A percentile compares a stretch with the other conserved stretches of the same genome.
Evolutionary conservation across 495 filamentous ascomycete species (phyloP).

Genomic region (Aspergillus homomorphus): DNA sequence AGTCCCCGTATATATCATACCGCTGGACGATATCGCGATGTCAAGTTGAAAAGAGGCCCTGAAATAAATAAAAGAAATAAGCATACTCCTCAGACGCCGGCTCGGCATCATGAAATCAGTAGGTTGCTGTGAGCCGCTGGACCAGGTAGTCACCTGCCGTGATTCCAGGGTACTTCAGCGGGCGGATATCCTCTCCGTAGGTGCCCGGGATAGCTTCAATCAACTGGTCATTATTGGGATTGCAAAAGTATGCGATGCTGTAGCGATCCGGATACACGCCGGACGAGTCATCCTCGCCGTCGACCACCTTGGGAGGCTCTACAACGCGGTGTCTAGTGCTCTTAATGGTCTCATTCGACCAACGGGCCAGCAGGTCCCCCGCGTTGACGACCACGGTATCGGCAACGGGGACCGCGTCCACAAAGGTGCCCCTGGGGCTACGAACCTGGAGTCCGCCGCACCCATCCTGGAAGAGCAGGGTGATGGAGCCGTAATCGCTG

Average conservation of each 20-base stretch:
- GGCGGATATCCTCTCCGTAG: conserved; percentile 56
- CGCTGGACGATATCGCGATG: conserved; percentile 4
- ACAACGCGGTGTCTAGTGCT: conserved; percentile 88
- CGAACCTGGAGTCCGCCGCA: conserved; percentile 82
- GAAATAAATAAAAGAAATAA: too few relatives aligned
- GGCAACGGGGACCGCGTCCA: conserved; percentile 78
- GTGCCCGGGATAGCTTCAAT: conserved; percentile 91
- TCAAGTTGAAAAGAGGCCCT: too few relatives aligned
- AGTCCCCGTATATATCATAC: not conserved
- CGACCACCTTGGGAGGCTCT: conserved; percentile 58
- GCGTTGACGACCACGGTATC: conserved; percentile 89
- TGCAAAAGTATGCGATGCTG: conserved; percentile 78
- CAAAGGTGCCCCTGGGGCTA: conserved; percentile 70
- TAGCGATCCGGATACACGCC: conserved; percentile 45
- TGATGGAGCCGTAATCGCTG: conserved; percentile 85
- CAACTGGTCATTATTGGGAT: conserved; percentile 72
- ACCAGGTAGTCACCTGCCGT: conserved; percentile 81
- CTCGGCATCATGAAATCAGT: not conserved
- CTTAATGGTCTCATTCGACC: conserved; percentile 88
- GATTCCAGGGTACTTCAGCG: conserved; percentile 71
- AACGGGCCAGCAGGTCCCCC: conserved; percentile 81
- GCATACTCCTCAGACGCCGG: not conserved
- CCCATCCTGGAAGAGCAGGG: conserved; percentile 84
- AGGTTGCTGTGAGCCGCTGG: conserved; percentile 71
- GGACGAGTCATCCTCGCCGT: conserved; percentile 18